These are phyloP conservation scores for Plicaturopsis crispa DNA, from an alignment of 768 basidiomycete species.

Conservation along the genomic window DNA sequence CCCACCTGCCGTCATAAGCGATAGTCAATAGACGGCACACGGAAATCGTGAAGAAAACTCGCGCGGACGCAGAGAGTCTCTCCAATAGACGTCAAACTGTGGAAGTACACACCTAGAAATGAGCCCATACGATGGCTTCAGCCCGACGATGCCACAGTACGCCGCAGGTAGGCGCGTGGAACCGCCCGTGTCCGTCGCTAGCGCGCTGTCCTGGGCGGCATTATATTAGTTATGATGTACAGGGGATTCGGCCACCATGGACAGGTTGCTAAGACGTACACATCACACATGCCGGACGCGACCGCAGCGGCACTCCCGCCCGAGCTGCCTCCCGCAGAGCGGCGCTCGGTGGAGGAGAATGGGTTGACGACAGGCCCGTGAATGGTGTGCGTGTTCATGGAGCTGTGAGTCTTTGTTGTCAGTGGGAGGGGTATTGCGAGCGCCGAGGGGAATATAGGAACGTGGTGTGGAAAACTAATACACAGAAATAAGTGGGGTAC, in stretches of 20 bases:
- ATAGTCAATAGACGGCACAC: slow-evolving; percentile 3
- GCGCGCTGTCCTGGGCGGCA: slow-evolving; percentile 44
- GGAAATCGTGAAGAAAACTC: slow-evolving; percentile 1
- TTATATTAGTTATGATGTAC: slow-evolving; percentile 3
- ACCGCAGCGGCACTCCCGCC: slow-evolving; percentile 96
- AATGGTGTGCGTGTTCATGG: slow-evolving; percentile 64
- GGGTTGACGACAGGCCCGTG: slow-evolving; percentile 84
- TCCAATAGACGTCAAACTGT: too few relatives aligned
- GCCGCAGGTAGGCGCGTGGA: slow-evolving; percentile 90
- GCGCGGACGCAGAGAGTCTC: too few relatives aligned
- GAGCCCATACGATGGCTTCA: slow-evolving; percentile 94
- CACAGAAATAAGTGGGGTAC: too few relatives aligned
- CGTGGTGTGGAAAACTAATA: too few relatives aligned
- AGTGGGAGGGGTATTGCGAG: too few relatives aligned
- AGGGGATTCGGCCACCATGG: too few relatives aligned
- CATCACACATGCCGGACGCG: slow-evolving; percentile 73
- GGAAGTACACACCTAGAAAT: slow-evolving; percentile 60
- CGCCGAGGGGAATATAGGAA: too few relatives aligned
- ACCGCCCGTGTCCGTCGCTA: slow-evolving; percentile 94
- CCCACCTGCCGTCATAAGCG: too few relatives aligned
- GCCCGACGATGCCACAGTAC: slow-evolving; percentile 85
- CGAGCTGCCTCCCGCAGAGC: slow-evolving; percentile 88
- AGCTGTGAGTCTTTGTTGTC: slow-evolving; percentile 47
- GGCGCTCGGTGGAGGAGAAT: slow-evolving; percentile 26
- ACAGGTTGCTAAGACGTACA: slow-evolving; percentile 42